Evolutionary conservation across 768 basidiomycete species (phyloP).

Genomic region (Lentinula raphanica): DNA sequence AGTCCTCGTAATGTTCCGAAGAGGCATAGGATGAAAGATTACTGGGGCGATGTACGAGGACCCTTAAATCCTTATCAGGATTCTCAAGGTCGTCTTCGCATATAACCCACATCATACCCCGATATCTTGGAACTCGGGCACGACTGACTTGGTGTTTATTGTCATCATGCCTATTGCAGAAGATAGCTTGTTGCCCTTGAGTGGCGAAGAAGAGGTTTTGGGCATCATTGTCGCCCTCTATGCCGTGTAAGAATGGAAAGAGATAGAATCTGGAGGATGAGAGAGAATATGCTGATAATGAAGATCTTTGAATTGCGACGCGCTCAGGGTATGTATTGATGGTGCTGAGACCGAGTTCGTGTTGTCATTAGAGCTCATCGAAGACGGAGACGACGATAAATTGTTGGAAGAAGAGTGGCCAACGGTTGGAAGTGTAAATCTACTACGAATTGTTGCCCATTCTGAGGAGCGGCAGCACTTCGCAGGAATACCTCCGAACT

Average conservation of each 20-base stretch:
- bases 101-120: conserved; percentile 83
- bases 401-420: not conserved
- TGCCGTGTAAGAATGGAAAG: conserved; percentile 86
- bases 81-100: conserved; percentile 62
- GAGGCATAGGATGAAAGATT: conserved; percentile 8
- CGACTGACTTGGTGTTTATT: conserved; percentile 9
- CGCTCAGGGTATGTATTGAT: not conserved
- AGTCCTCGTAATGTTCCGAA: conserved; percentile 11
- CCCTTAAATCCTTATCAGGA: conserved; percentile 19
- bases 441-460: conserved; percentile 12
- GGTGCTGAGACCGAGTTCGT: not conserved
- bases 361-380: not conserved
- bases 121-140: conserved; percentile 38
- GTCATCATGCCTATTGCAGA: conserved; percentile 3
- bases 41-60: conserved; percentile 27
- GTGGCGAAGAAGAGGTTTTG: conserved; percentile 79
- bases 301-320: conserved; percentile 4
- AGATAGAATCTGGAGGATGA: conserved; percentile 68
- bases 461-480: too few relatives aligned
- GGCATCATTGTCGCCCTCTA: conserved; percentile 74
- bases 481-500: conserved; percentile 95
- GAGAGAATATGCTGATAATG: conserved; percentile 41
- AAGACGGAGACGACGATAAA: not conserved
- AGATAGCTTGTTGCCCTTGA: conserved; percentile 14
- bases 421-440: conserved; percentile 9